phyloP scores from a whole-genome alignment of 768 basidiomycete genomes.

The Leccinum disarticulatum region DNA sequence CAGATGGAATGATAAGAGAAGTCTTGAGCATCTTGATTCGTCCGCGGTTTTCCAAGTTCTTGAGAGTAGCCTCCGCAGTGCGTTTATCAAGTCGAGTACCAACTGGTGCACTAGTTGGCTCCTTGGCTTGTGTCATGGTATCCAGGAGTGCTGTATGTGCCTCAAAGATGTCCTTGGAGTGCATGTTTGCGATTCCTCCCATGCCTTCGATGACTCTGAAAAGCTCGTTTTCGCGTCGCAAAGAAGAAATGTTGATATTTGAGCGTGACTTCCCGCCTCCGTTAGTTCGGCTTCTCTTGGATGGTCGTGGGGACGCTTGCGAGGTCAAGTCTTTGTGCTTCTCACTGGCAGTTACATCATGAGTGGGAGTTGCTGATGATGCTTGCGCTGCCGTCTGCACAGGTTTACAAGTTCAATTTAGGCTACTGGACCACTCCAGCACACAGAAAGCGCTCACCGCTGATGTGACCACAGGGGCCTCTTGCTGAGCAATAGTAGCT shows the following conservation, averaged over 20 bases:
- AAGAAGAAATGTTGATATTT: conserved; percentile 70
- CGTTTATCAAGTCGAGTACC: conserved; percentile 74
- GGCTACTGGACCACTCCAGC: not conserved
- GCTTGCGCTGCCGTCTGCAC: not conserved
- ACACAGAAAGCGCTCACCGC: conserved; percentile 4
- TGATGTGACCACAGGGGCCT: not conserved
- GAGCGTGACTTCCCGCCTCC: conserved; percentile 21
- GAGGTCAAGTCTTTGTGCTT: conserved; percentile 15
- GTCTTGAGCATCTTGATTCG: conserved; percentile 73
- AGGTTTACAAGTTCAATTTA: not conserved
- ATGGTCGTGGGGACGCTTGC: conserved; percentile 13
- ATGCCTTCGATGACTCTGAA: conserved; percentile 60
- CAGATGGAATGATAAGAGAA: conserved; percentile 56
- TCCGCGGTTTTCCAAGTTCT: conserved; percentile 61
- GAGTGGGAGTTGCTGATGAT: not conserved
- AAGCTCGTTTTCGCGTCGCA: conserved; percentile 81
- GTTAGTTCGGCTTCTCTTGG: conserved; percentile 23
- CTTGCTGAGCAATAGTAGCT: not conserved
- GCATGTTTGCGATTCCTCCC: conserved; percentile 67
- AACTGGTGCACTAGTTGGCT: conserved; percentile 66
- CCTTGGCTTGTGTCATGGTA: conserved; percentile 53
- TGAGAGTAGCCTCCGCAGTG: conserved; percentile 60
- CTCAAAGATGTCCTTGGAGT: conserved; percentile 68
- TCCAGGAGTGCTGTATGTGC: conserved; percentile 65
- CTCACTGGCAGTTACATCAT: conserved; percentile 2